Evolutionary conservation across 345 rosid species (phyloP).

Genomic region (Aethionema arabicum): DNA sequence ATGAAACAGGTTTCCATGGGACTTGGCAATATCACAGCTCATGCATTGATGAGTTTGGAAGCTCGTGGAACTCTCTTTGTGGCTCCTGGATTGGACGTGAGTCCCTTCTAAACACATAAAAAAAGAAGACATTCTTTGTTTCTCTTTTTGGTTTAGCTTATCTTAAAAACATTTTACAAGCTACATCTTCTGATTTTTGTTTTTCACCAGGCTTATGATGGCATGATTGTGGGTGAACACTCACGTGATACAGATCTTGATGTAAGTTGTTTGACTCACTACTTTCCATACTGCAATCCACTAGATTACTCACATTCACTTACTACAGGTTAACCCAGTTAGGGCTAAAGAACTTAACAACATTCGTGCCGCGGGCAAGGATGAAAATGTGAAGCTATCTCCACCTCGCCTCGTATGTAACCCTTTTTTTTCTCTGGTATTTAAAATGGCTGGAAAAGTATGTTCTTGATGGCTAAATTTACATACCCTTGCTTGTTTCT

Average conservation of each 20-base stretch:
- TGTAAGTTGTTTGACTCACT: conserved; percentile 48
- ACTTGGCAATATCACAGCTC: conserved; percentile 75
- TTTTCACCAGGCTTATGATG: conserved; percentile 82
- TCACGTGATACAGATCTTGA: conserved; percentile 95
- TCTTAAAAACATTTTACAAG: not conserved
- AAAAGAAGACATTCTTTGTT: not conserved
- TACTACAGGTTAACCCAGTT: conserved; percentile 78
- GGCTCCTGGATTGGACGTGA: conserved; percentile 85
- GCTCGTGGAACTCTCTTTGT: conserved; percentile 92
- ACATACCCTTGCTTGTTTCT: not conserved
- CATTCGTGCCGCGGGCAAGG: conserved; percentile 78
- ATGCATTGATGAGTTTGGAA: conserved; percentile 89
- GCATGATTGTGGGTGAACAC: conserved; percentile 98
- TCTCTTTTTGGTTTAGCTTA: not conserved
- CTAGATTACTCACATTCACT: conserved; percentile 30
- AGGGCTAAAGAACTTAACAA: conserved; percentile 81
- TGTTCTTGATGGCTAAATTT: not conserved
- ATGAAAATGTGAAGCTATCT: conserved; percentile 85
- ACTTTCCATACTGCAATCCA: conserved; percentile 1
- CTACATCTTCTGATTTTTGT: conserved; percentile 16
- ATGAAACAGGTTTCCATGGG: conserved; percentile 89
- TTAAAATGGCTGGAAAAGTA: not conserved
- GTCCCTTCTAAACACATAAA: conserved; percentile 23
- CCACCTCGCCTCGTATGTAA: conserved; percentile 84
- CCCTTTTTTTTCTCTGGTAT: conserved; percentile 12